These are phyloP conservation scores for Volvariella volvacea DNA, from an alignment of 1,284 basidiomycete genomes.

Conservation along the genomic window DNA sequence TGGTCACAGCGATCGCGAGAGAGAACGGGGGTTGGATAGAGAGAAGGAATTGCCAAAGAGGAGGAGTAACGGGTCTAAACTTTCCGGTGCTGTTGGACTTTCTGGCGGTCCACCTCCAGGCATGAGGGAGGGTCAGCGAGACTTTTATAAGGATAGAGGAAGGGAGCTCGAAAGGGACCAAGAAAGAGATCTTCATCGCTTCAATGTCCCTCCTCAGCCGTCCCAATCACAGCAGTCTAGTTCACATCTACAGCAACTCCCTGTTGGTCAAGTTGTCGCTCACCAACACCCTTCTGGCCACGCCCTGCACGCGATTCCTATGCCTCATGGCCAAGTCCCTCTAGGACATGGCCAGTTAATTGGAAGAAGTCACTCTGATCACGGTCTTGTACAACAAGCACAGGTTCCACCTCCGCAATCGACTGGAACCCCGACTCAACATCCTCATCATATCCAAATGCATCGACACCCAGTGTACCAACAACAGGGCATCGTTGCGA, in stretches of 20 bases:
- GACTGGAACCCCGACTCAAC: slow-evolving; percentile 1
- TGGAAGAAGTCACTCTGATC: too few species aligned
- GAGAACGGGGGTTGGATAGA: slow-evolving; percentile 9
- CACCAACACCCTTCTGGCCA: too few species aligned
- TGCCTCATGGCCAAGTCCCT: too few species aligned
- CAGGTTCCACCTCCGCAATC: neutral
- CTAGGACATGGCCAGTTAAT: too few species aligned
- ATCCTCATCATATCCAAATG: slow-evolving; percentile 1
- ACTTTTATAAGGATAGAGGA: slow-evolving; percentile 2
- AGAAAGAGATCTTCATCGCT: neutral
- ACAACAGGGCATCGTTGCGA: slow-evolving; percentile 2
- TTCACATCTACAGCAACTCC: neutral
- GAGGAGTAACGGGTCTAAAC: neutral
- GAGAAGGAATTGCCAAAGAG: slow-evolving; percentile 2
- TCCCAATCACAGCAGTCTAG: neutral
- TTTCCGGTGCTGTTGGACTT: neutral
- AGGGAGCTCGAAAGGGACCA: slow-evolving; percentile 2
- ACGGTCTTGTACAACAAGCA: neutral
- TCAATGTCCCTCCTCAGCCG: neutral
- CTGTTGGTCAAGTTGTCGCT: too few species aligned
- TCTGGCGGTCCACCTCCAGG: neutral
- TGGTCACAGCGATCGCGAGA: slow-evolving; percentile 4
- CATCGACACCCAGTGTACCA: slow-evolving; percentile 8
- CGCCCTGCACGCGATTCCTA: too few species aligned
- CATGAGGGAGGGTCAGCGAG: too few species aligned